Evolutionary conservation across 2,329 filamentous ascomycete genomes (phyloP), one percentile per base, ranked within the genome.

Genomic region (Talaromyces sp.): DNA sequence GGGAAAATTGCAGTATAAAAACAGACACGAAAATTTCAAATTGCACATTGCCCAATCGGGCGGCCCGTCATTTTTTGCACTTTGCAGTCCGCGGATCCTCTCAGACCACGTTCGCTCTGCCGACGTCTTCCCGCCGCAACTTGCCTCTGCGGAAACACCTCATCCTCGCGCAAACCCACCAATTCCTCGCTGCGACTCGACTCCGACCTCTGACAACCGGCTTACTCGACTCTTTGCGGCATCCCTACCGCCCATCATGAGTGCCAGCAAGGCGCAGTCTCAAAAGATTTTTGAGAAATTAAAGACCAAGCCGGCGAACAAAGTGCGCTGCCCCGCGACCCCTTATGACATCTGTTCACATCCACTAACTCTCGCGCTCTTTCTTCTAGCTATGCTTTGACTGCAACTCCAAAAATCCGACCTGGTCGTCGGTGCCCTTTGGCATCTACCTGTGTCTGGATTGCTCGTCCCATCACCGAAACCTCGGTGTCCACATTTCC

Each of bases 361-460:
- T 17, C 67, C 62, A 30, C 52, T 67, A 42, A 60, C 66, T 70
- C 51, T 60, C 55, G 47, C 62, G 32, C 25, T 28, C 11, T 42
- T 8, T 19, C 42, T 27, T 58, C 71, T 60, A 96, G 93, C 86
- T 96, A 81, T 99, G 95, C 84, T 99, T 99, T 80, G 95, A 99
- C 81, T 99, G 95, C 79, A 88, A 91, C 75, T 90, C 92, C 72
- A 98, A 98, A 80, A 97, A 97, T 74, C 95, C 95, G 65, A 98
- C 95, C 62, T 99, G 95, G 95, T 96, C 93, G 8, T 98, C 93
- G 7, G 93, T 97, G 33, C 93, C 93, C 11, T 92, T 99, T 66
- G 95, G 91, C 73, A 98, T 99, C 76, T 99, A 98, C 76, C 87
- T 99, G 25, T 99, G 95, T 74, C 88, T 99, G 71, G 95, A 99